Conservation (phyloP, 75 land plant species). For the Picea sitchensis region DNA sequence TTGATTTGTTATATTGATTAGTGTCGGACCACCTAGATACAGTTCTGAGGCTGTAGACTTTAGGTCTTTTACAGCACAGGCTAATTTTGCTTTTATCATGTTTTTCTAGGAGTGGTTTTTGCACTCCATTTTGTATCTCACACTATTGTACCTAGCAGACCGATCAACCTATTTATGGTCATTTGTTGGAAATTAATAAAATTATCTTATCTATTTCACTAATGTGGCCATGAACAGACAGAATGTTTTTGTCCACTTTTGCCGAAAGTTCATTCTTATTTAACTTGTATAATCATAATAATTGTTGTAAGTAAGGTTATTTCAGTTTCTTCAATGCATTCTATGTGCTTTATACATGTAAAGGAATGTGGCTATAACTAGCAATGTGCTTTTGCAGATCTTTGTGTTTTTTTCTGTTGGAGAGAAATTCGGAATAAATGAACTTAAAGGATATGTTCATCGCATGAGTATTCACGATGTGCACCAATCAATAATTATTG, state of each 20-base stretch:
- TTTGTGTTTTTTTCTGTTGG: conserved; percentile 41
- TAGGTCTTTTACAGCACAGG: no score
- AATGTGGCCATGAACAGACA: no score
- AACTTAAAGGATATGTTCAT: conserved; percentile 38
- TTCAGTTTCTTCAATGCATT: background rate
- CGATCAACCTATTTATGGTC: no score
- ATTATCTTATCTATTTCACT: no score
- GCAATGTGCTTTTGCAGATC: conserved; percentile 12
- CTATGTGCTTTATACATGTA: background rate
- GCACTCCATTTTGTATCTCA: no score
- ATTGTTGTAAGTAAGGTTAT: background rate
- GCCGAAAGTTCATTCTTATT: background rate
- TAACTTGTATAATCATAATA: background rate
- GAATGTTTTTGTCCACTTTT: background rate
- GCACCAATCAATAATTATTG: conserved; percentile 35
- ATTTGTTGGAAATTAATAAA: no score
- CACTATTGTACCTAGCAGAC: no score
- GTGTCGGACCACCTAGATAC: no score
- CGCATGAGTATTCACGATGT: conserved; percentile 48
- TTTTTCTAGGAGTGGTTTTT: no score
- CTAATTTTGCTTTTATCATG: no score
- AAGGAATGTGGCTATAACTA: background rate
- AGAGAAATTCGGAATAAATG: conserved; percentile 54
- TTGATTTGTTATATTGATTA: no score
- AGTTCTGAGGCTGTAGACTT: no score